phyloP scores from a whole-genome alignment of 78 protist genomes.

The Dictyostelium firmibasis region DNA sequence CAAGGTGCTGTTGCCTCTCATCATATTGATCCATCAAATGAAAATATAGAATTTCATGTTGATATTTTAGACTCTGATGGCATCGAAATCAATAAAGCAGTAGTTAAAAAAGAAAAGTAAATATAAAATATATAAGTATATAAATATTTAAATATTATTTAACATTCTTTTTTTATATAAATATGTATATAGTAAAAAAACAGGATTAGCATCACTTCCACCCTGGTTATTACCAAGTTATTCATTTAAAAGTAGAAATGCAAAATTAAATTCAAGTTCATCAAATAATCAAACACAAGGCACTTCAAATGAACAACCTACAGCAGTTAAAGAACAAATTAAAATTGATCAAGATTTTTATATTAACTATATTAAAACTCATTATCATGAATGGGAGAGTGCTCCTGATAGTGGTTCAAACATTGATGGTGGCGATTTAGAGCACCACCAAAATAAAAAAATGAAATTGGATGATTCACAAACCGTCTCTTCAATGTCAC shows the following conservation, averaged over 20 bases:
- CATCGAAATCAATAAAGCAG: constrained; percentile 15
- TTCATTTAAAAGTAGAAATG: background rate
- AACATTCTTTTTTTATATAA: background rate
- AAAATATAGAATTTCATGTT: constrained; percentile 1
- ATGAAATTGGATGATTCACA: constrained; percentile 19
- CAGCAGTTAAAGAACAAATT: background rate
- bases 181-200: constrained; percentile 38
- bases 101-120: constrained; percentile 47
- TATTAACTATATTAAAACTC: constrained; percentile 19
- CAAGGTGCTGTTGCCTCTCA: background rate
- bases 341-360: constrained; percentile 12
- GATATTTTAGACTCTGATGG: constrained; percentile 53
- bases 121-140: background rate
- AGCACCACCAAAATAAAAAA: background rate
- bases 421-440: background rate
- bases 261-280: background rate
- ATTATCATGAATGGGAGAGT: constrained; percentile 37
- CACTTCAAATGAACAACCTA: background rate
- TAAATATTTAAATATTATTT: background rate
- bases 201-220: constrained; percentile 62
- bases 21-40: background rate
- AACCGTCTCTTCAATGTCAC: background rate
- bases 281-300: background rate
- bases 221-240: constrained; percentile 63
- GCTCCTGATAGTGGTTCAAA: background rate